Conservation (phyloP, 2,329 filamentous ascomycete species). For the Bretziella fagacearum region DNA sequence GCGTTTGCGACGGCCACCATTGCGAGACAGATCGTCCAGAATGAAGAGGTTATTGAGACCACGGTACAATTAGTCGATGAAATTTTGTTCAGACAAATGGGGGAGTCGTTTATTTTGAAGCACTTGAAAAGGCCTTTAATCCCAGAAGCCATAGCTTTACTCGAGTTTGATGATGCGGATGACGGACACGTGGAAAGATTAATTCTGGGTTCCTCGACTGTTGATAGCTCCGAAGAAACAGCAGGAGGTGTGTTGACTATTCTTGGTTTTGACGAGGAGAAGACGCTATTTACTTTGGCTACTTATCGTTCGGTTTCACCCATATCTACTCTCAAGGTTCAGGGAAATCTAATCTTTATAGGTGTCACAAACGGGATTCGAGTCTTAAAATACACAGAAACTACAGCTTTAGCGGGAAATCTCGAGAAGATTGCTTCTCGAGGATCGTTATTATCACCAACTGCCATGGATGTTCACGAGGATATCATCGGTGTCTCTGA, state of each 20-base stretch:
- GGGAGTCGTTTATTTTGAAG: conserved; percentile 46
- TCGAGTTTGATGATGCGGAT: conserved; percentile 45
- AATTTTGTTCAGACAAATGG: conserved; percentile 64
- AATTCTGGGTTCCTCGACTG: conserved; percentile 61
- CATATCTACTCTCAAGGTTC: conserved; percentile 60
- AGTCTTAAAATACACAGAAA: conserved; percentile 38
- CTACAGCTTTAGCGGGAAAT: conserved; percentile 35
- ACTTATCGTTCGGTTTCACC: conserved; percentile 58
- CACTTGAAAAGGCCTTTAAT: conserved; percentile 42
- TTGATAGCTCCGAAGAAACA: conserved; percentile 20
- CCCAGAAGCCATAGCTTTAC: conserved; percentile 68
- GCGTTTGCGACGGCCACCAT: conserved; percentile 81
- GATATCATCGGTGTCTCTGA: conserved; percentile 72
- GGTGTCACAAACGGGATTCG: conserved; percentile 78
- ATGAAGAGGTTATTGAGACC: conserved; percentile 59
- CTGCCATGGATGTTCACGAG: conserved; percentile 59
- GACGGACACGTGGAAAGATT: conserved; percentile 56
- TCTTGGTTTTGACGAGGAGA: conserved; percentile 62
- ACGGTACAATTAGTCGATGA: conserved; percentile 86
- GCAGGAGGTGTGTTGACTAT: conserved; percentile 31
- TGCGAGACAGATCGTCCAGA: conserved; percentile 50
- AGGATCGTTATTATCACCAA: conserved; percentile 66
- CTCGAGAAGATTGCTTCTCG: conserved; percentile 60
- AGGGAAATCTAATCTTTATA: conserved; percentile 64
- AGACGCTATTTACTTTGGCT: conserved; percentile 54